A percentile compares a stretch with the other conserved stretches of the same genome.
Evolutionary conservation across 805 yeast species (phyloP).

Genomic region (Candida gorgasii): DNA sequence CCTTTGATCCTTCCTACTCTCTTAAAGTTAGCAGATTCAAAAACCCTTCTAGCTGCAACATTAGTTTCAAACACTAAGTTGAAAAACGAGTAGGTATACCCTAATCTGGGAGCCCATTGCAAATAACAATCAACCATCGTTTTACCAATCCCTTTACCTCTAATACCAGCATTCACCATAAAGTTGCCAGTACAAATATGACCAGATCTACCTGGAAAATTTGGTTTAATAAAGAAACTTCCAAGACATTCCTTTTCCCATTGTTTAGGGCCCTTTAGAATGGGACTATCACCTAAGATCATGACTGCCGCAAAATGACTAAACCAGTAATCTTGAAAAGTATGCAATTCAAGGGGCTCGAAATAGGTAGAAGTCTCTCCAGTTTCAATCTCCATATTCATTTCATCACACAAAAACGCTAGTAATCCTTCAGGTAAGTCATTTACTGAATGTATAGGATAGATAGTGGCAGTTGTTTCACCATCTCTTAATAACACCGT

Average conservation of each 20-base stretch:
- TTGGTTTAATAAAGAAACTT: slow-evolving; percentile 79
- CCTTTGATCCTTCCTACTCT: slow-evolving; percentile 77
- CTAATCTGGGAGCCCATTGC: slow-evolving; percentile 89
- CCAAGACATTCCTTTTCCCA: slow-evolving; percentile 96
- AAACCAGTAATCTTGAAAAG: slow-evolving; percentile 87
- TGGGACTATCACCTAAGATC: slow-evolving; percentile 71
- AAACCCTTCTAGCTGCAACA: slow-evolving; percentile 73
- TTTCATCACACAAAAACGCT: slow-evolving; percentile 85
- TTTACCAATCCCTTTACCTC: slow-evolving; percentile 90
- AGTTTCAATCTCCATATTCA: slow-evolving; percentile 85
- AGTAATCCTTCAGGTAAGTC: slow-evolving; percentile 77
- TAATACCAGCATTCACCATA: slow-evolving; percentile 86
- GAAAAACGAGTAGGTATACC: slow-evolving; percentile 81
- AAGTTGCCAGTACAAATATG: slow-evolving; percentile 92
- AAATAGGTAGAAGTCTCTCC: slow-evolving; percentile 89
- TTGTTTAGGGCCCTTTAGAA: slow-evolving; percentile 53
- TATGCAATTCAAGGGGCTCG: slow-evolving; percentile 72
- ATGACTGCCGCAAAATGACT: slow-evolving; percentile 75
- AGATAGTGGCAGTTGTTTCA: slow-evolving; percentile 89
- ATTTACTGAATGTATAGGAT: slow-evolving; percentile 70
- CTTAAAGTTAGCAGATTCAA: slow-evolving; percentile 75
- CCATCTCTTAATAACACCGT: slow-evolving; percentile 84
- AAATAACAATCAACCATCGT: slow-evolving; percentile 80
- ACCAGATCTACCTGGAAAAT: slow-evolving; percentile 89
- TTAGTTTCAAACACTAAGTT: slow-evolving; percentile 89